Evolutionary conservation across 2,329 filamentous ascomycete genomes (phyloP), one percentile per base, ranked within the genome.

Genomic region (Ceratocystis diversiconidia): DNA sequence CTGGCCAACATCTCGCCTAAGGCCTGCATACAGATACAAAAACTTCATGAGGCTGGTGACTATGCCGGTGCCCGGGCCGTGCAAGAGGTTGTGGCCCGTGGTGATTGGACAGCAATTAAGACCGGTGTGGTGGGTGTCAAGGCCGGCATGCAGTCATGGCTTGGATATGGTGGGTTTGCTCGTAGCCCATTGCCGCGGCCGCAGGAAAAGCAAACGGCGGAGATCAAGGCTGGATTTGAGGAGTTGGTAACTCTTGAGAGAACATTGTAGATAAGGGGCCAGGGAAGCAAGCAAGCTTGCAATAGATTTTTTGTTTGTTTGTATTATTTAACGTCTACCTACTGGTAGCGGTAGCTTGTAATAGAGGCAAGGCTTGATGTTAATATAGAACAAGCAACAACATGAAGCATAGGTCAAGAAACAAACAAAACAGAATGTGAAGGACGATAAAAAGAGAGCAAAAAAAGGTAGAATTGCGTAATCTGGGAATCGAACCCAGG

Each of bases 91-190:
- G 71, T 81, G 67, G 74, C 82, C 71, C 71, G 75, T 70, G 72
- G 76, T 65, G 73, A 79, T 73, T 75, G 81, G 77, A 68, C 75
- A 55, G 77, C 77, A 64, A 79, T 79, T 68, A 74, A 74, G 71
- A 78, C 76, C n/a, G 78, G 78, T 3, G 79, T 80, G 68, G 76
- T 77, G 3, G 78, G 78, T 41, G 77, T 79, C 67, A 80, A 80
- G 73, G 76, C 76, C 41, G 77, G 76, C 5, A 71, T 79, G 70
- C 74, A 74, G 28, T 72, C 74, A 68, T 77, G 76, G 69, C 70
- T 73, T 55, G 73, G 74, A 30, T 74, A 76, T 62, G 75, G 74
- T 17, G 74, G 75, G 28, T 73, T 73, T 69, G 77, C 76, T 15
- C 69, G 77, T 66, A 70, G 72, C 68, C 77, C 77, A 22, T 78